Conservation (phyloP, 2,329 filamentous ascomycete species). For the Microdochium trichocladiopsis region DNA sequence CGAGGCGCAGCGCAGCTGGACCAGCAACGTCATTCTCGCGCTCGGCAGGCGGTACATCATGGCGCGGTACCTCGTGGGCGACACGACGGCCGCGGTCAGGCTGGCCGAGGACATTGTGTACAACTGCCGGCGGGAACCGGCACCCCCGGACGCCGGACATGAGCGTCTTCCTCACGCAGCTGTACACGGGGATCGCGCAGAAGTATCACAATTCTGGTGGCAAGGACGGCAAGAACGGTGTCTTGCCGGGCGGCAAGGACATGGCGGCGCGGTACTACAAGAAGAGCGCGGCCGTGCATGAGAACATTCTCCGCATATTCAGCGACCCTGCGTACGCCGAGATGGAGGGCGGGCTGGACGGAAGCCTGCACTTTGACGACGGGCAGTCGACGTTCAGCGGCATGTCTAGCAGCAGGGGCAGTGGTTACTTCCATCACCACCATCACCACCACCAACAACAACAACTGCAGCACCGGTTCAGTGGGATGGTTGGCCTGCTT, state of each 20-base stretch:
- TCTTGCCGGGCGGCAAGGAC: slow-evolving; percentile 21
- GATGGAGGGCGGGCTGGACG: slow-evolving; percentile 11
- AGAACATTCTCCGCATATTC: slow-evolving; percentile 26
- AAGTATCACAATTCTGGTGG: slow-evolving; percentile 17
- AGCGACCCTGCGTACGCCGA: slow-evolving; percentile 22
- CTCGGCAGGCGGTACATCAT: slow-evolving; percentile 12
- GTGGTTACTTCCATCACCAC: neutral
- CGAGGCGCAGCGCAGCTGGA: slow-evolving; percentile 9
- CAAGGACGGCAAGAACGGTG: slow-evolving; percentile 18
- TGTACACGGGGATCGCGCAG: slow-evolving; percentile 20
- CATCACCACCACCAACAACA: no score
- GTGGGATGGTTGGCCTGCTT: no score
- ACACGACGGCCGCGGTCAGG: slow-evolving; percentile 9
- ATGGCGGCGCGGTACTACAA: slow-evolving; percentile 29
- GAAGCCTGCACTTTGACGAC: neutral
- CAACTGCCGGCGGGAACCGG: slow-evolving; percentile 13
- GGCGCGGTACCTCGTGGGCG: slow-evolving; percentile 10
- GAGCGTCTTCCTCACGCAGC: slow-evolving; percentile 11
- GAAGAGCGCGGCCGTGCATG: slow-evolving; percentile 25
- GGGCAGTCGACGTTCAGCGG: neutral
- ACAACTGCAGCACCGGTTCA: no score
- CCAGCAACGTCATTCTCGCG: slow-evolving; percentile 5
- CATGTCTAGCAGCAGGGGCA: neutral
- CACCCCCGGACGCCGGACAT: slow-evolving; percentile 11
- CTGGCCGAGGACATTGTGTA: slow-evolving; percentile 15